phyloP scores from a whole-genome alignment of 2,329 filamentous ascomycete genomes.

The Sporothrix protearum region DNA sequence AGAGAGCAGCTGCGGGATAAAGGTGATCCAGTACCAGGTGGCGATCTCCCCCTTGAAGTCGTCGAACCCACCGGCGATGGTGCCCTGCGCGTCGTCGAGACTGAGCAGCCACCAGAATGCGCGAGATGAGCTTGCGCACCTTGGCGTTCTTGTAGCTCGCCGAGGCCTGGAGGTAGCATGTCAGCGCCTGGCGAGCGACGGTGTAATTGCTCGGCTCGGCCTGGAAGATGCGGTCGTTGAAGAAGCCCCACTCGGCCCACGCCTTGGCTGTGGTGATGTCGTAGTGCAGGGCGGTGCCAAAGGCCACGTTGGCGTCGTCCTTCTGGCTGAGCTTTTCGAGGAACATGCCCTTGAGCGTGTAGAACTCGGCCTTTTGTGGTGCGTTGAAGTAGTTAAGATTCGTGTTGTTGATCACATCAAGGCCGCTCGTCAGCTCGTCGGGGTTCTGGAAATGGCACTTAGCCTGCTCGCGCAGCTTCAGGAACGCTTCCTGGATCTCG shows the following conservation, averaged over 20 bases:
- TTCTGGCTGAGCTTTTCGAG: conserved; percentile 88
- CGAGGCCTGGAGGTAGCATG: conserved; percentile 92
- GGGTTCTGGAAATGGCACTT: conserved; percentile 98
- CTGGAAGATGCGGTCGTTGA: conserved; percentile 96
- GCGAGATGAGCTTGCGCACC: conserved; percentile 85
- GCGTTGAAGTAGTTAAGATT: conserved; percentile 97
- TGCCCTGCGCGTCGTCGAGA: conserved; percentile 81
- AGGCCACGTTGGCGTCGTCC: conserved; percentile 87
- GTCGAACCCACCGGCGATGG: conserved; percentile 81
- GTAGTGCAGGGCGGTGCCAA: conserved; percentile 91
- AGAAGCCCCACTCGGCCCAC: conserved; percentile 99
- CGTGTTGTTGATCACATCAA: conserved; percentile 99
- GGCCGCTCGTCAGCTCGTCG: conserved; percentile 81
- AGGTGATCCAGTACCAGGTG: conserved; percentile 99
- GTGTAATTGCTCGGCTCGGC: conserved; percentile 77
- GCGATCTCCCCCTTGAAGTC: conserved; percentile 97
- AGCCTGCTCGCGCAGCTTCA: conserved; percentile 96
- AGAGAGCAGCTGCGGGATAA: conserved; percentile 92
- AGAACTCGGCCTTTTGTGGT: conserved; percentile 97
- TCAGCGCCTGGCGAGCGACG: conserved; percentile 85
- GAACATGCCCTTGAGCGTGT: conserved; percentile 99
- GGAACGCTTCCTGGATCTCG: conserved; percentile 97
- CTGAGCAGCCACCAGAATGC: conserved; percentile 92
- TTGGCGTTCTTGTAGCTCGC: conserved; percentile 97
- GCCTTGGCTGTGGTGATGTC: conserved; percentile 94